Evolutionary conservation across 192 early-diverging fungal genomes (phyloP), one percentile per base, ranked within the genome.

Genomic region (Entomortierella chlamydospora): DNA sequence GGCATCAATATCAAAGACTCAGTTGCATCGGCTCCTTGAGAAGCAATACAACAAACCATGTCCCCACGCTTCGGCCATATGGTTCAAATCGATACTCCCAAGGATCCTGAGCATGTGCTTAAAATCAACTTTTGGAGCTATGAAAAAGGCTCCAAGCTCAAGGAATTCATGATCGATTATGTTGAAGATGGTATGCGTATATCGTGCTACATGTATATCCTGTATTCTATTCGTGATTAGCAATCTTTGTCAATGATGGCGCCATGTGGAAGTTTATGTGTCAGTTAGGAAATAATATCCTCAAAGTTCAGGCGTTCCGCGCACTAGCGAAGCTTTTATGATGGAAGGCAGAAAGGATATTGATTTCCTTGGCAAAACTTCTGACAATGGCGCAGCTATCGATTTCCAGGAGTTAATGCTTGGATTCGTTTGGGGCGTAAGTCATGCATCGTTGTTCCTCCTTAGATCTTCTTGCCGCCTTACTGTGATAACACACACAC

Each of bases 401-500:
- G 82, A 87, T 52, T 59, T 87, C 15, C 70, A 81, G 12, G 69
- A 61, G 12, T 12, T 84, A 15, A 65, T 86, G 39, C 20, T 11
- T 70, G 33, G 58, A 70, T 47, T 23, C 29, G 23, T 72, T 69
- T 37, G 42, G 34, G 34, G 34, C 33, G 55, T 68, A 68, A 58
- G 66, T 68, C 33, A 1, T 47, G 4, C 15, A 6, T 34, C 33
- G 2, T 29, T n/a, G n/a, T n/a, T n/a, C n/a, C n/a, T n/a, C n/a
- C n/a, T n/a, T n/a, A n/a, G n/a, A n/a, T n/a, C n/a, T n/a, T n/a
- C n/a, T n/a, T n/a, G n/a, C n/a, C n/a, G n/a, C n/a, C n/a, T n/a
- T n/a, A n/a, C n/a, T n/a, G n/a, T n/a, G n/a, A n/a, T n/a, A n/a
- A n/a, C n/a, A n/a, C n/a, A n/a, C n/a, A n/a, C n/a, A n/a, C n/a